A percentile compares a stretch with the other conserved stretches of the same genome.
These are phyloP conservation scores for Talaromyces adpressus DNA, from an alignment of 495 filamentous ascomycete species.

Conservation along the genomic window DNA sequence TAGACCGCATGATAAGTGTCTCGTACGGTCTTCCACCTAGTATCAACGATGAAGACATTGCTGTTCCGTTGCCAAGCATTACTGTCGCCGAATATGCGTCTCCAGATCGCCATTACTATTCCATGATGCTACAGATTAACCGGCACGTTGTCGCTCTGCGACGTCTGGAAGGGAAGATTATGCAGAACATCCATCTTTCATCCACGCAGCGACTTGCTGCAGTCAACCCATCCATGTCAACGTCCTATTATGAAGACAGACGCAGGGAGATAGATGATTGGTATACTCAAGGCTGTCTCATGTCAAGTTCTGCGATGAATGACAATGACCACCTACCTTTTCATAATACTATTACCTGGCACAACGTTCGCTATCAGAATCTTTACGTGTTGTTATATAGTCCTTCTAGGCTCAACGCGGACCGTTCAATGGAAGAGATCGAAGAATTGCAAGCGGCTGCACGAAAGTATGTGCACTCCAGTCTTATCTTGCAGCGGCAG, in stretches of 20 bases:
- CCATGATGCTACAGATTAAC: slow-evolving; percentile 18
- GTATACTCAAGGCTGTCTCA: slow-evolving; percentile 20
- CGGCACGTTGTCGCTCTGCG: slow-evolving; percentile 23
- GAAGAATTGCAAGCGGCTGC: slow-evolving; percentile 17
- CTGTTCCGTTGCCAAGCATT: slow-evolving; percentile 20
- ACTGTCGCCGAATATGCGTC: slow-evolving; percentile 23
- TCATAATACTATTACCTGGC: slow-evolving; percentile 22
- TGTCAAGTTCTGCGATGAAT: slow-evolving; percentile 15
- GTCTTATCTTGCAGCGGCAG: slow-evolving; percentile 17
- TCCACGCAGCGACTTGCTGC: not conserved
- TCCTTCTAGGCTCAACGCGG: slow-evolving; percentile 10
- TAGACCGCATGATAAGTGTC: slow-evolving; percentile 22
- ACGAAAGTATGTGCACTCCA: slow-evolving; percentile 22
- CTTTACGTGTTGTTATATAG: slow-evolving; percentile 17
- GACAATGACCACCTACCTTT: slow-evolving; percentile 20
- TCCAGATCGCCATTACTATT: slow-evolving; percentile 15
- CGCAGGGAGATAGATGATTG: slow-evolving; percentile 19
- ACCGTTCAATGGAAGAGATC: slow-evolving; percentile 10
- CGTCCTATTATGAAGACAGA: slow-evolving; percentile 9
- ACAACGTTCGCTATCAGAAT: slow-evolving; percentile 22
- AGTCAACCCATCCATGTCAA: not conserved
- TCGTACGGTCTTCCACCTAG: slow-evolving; percentile 18
- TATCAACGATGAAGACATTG: slow-evolving; percentile 16
- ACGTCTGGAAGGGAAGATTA: slow-evolving; percentile 20
- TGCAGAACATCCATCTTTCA: slow-evolving; percentile 11